Conservation (phyloP, 2,329 filamentous ascomycete genomes). For the Epichloe festucae region DNA sequence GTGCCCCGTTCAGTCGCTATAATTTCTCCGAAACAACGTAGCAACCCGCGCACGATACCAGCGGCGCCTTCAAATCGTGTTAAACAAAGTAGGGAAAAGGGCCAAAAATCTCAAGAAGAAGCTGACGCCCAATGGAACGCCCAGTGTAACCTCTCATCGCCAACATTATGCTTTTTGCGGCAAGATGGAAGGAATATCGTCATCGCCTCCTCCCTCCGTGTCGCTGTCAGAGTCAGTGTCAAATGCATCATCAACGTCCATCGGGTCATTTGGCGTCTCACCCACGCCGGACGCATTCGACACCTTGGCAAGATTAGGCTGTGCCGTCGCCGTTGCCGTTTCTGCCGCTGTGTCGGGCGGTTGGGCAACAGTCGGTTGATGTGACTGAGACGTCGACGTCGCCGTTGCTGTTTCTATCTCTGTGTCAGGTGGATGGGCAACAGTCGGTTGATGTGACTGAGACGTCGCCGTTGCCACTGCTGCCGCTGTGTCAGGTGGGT, state of each 20-base stretch:
- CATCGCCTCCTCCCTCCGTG: constrained; percentile 10
- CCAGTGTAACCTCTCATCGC: not conserved
- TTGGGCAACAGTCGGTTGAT: constrained; percentile 4
- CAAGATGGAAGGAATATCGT: constrained; percentile 17
- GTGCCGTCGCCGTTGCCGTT: constrained; percentile 5
- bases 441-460: not conserved
- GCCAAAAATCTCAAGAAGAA: not conserved
- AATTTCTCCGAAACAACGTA: not conserved
- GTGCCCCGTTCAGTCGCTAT: not conserved
- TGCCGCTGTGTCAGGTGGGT: not conserved
- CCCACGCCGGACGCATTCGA: not conserved
- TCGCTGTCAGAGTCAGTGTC: constrained; percentile 5
- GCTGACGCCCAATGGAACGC: not conserved
- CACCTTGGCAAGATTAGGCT: constrained; percentile 1
- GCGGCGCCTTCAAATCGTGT: not conserved
- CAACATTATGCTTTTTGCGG: not conserved
- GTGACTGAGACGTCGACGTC: constrained; percentile 4
- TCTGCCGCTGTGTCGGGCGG: not conserved
- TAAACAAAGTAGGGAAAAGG: not conserved
- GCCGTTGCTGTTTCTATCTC: too few relatives aligned
- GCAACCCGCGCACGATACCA: not conserved
- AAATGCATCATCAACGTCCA: constrained; percentile 9
- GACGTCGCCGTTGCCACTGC: constrained; percentile 3
- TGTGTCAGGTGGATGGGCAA: constrained; percentile 3
- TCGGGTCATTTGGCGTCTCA: constrained; percentile 14